A percentile compares a stretch with the other conserved stretches of the same genome.
Evolutionary conservation across 75 land plant species (phyloP).

Genomic region (Cupressus sempervirens): DNA sequence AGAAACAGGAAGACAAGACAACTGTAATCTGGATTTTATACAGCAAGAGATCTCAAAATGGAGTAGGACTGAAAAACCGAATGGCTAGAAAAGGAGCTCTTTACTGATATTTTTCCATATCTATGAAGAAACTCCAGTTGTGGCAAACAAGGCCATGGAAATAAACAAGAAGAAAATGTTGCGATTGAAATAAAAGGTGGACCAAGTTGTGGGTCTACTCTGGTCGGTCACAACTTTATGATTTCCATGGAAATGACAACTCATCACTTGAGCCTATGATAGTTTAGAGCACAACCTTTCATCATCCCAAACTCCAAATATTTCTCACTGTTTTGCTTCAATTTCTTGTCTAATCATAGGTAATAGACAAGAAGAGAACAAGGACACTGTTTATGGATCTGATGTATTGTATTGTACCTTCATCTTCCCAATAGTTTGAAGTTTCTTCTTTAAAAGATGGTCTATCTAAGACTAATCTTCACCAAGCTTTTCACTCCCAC

Average conservation of each 20-base stretch:
- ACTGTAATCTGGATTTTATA: neutral
- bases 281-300: neutral
- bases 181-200: neutral
- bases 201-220: neutral
- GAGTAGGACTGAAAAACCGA: neutral
- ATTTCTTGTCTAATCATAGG: neutral
- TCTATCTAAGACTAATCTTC: neutral
- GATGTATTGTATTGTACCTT: neutral
- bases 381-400: neutral
- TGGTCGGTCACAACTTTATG: neutral
- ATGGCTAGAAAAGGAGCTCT: neutral
- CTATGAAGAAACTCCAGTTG: neutral
- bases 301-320: slow-evolving; percentile 1
- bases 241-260: neutral
- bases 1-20: neutral
- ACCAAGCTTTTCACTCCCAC: neutral
- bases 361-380: neutral
- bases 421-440: neutral
- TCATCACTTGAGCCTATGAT: neutral
- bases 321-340: neutral
- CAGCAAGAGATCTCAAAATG: neutral
- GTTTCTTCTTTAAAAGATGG: slow-evolving; percentile 3
- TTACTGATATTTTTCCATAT: neutral
- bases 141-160: neutral
- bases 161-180: neutral